Conservation (phyloP, 1,284 basidiomycete genomes). For the Ustilago cynodontis region DNA sequence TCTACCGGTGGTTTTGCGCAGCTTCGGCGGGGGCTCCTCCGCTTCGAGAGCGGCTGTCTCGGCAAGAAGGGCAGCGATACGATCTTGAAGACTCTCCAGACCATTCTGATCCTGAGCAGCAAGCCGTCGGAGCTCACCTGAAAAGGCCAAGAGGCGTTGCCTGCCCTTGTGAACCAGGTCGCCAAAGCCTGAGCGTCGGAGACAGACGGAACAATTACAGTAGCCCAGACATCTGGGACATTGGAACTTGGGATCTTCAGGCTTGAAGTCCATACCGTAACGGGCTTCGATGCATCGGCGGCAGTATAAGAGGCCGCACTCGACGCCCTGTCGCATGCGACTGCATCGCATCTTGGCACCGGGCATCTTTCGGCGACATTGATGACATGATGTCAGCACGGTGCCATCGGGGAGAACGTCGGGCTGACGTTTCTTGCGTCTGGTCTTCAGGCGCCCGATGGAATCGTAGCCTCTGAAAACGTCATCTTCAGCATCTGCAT, state of each 20-base stretch:
- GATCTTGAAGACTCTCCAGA: conserved; percentile 10
- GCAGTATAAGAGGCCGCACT: conserved; percentile 43
- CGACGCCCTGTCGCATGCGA: conserved; percentile 11
- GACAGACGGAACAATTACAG: conserved; percentile 55
- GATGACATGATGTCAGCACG: conserved; percentile 44
- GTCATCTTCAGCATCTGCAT: conserved; percentile 5
- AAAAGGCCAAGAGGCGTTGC: conserved; percentile 18
- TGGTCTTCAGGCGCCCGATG: conserved; percentile 13
- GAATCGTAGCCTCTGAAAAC: conserved; percentile 6
- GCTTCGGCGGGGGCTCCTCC: not conserved
- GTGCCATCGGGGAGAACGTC: conserved; percentile 32
- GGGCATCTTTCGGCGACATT: conserved; percentile 46
- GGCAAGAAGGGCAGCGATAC: conserved; percentile 11
- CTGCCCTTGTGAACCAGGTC: conserved; percentile 19
- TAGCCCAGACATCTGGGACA: conserved; percentile 51
- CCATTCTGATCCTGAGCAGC: conserved; percentile 1
- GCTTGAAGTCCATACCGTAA: conserved; percentile 35
- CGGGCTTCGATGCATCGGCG: conserved; percentile 37
- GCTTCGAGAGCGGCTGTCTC: not conserved
- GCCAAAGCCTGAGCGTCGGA: conserved; percentile 31
- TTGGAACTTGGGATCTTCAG: conserved; percentile 21
- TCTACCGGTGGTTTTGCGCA: conserved; percentile 6
- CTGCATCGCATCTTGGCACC: conserved; percentile 51
- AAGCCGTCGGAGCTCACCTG: conserved; percentile 16
- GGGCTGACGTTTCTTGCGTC: conserved; percentile 14